Conservation (phyloP, 768 basidiomycete species). For the Butyriboletus loyo region DNA sequence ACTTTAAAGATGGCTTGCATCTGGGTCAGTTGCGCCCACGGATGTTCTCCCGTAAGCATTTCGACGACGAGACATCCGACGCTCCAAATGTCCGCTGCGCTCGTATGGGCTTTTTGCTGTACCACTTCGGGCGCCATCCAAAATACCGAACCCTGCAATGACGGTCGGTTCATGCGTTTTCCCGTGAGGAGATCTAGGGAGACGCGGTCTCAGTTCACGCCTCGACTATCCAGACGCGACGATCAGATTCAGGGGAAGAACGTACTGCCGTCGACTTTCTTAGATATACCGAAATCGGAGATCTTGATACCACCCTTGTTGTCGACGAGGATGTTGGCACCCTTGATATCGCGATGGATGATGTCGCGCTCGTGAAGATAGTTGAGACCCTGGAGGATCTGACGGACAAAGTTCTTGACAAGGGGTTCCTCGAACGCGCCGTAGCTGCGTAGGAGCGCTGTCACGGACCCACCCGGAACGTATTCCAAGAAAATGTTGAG, state of each 20-base stretch:
- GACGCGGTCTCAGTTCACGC: not conserved
- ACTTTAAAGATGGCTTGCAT: constrained; percentile 99
- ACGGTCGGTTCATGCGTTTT: constrained; percentile 81
- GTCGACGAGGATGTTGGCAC: constrained; percentile 96
- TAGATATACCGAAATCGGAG: constrained; percentile 95
- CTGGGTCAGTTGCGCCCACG: constrained; percentile 93
- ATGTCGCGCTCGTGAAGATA: constrained; percentile 93
- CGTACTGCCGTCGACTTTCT: constrained; percentile 95
- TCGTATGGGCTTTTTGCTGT: constrained; percentile 89
- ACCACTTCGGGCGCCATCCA: constrained; percentile 99
- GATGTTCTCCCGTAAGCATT: constrained; percentile 95
- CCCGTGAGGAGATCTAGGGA: constrained; percentile 46
- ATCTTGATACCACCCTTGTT: constrained; percentile 98
- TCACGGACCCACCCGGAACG: constrained; percentile 92
- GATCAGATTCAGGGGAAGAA: constrained; percentile 12
- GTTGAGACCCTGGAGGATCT: constrained; percentile 83
- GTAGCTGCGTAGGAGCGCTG: constrained; percentile 83
- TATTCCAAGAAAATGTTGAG: constrained; percentile 98
- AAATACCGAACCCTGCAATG: constrained; percentile 95
- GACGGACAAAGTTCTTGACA: constrained; percentile 89
- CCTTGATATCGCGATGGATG: constrained; percentile 98
- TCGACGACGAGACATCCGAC: constrained; percentile 93
- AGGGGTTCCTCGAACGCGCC: constrained; percentile 93
- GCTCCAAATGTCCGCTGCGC: constrained; percentile 95
- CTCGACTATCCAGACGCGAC: not conserved